Evolutionary conservation across 2,329 filamentous ascomycete species (phyloP), one percentile per base, ranked within the genome.

Genomic region (Fusarium sarcochroum): DNA sequence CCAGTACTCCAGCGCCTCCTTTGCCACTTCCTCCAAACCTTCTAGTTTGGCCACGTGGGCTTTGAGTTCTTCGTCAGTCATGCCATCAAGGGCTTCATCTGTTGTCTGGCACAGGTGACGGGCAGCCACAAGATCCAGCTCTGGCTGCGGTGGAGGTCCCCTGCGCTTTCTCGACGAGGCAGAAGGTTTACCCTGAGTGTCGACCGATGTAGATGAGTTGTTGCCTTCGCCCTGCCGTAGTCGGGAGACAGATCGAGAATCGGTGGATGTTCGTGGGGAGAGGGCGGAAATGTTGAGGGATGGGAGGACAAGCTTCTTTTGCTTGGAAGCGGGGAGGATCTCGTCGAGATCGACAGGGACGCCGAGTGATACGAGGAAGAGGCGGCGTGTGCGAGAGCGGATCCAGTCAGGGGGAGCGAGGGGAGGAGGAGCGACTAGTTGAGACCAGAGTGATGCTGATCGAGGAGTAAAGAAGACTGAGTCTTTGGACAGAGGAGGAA

Each of bases 321-420:
- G 96, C 80, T 98, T 98, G 14, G 93, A 97, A 0, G 95, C 94
- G 1, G 96, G 96, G 9, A 99, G 87, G 56, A 99, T 98, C 82
- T 99, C 96, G 79, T 99, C 96, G 0, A 99, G 86, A 75, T 99
- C 96, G 44, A 99, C 93, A 2, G 96, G 96, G 0, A 99, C 96
- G 18, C 96, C 96, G 0, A 99, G 88, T 2, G 94, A 98, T 54
- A 99, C 94, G 41, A 99, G 89, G 78, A 99, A 99, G 25, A 99
- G 88, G 27, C 96, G 92, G 53, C 96, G 90, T 73, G 97, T 99
- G 51, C 94, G 93, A 52, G 94, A 97, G 68, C 96, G 93, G 61
- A 98, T 97, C 96, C 96, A 99, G 79, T 99, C 96, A 1, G 96
- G 95, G 7, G 96, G 96, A 75, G 97, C 94, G 37, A 99, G 88